Evolutionary conservation across 2,329 filamentous ascomycete genomes (phyloP).

Genomic region (Aspergillus tanneri): DNA sequence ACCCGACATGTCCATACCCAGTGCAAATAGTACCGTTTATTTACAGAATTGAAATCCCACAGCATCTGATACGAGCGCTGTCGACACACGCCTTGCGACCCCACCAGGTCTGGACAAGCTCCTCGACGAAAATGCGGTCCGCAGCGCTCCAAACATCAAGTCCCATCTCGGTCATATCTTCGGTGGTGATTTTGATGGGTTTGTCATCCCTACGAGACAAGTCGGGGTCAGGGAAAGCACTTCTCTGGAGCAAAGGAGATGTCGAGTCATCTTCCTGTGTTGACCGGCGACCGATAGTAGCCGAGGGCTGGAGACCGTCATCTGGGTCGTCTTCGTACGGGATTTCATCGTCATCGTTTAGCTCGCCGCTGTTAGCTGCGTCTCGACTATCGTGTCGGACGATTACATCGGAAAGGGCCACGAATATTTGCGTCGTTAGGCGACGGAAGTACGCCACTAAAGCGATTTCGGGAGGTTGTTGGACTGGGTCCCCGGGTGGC

Average conservation of each 20-base stretch:
- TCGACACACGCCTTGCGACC: conserved; percentile 44
- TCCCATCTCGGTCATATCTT: conserved; percentile 50
- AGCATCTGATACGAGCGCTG: conserved; percentile 47
- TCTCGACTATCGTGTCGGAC: conserved; percentile 38
- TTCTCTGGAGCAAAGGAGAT: conserved; percentile 27
- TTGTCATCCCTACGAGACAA: conserved; percentile 17
- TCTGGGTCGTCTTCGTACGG: conserved; percentile 26
- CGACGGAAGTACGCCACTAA: conserved; percentile 53
- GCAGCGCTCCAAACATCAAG: conserved; percentile 51
- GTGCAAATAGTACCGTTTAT: background rate
- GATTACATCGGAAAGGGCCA: conserved; percentile 45
- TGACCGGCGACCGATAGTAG: conserved; percentile 26
- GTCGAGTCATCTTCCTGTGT: conserved; percentile 29
- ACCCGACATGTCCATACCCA: too few relatives aligned
- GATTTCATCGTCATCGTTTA: conserved; percentile 17
- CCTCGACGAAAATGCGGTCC: conserved; percentile 47
- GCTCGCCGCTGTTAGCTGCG: conserved; percentile 21
- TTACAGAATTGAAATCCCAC: conserved; percentile 47
- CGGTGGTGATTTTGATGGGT: conserved; percentile 40
- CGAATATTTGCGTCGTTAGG: conserved; percentile 48
- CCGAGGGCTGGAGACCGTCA: conserved; percentile 23
- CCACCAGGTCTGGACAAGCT: conserved; percentile 49
- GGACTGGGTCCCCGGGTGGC: conserved; percentile 27
- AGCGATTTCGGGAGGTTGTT: conserved; percentile 46
- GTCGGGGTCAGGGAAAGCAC: conserved; percentile 8